Evolutionary conservation across 2,329 filamentous ascomycete species (phyloP).

Genomic region (Tolypocladium paradoxum): DNA sequence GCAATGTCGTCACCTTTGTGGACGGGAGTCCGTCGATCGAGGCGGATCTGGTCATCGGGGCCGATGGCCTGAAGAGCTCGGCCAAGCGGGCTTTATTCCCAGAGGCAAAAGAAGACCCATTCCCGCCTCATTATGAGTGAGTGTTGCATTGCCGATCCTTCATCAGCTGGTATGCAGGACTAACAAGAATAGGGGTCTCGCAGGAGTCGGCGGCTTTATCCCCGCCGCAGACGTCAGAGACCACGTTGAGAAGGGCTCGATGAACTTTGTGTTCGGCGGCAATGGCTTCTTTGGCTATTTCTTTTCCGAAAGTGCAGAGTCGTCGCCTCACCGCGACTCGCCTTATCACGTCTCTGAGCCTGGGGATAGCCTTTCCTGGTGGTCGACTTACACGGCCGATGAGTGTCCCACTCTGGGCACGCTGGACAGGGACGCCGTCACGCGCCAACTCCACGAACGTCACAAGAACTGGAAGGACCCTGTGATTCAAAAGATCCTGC

Average conservation of each 20-base stretch:
- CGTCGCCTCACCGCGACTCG: conserved; percentile 7
- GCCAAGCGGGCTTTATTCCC: conserved; percentile 12
- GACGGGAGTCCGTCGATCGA: conserved; percentile 11
- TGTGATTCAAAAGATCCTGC: conserved; percentile 7
- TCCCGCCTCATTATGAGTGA: conserved; percentile 14
- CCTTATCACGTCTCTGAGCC: conserved; percentile 8
- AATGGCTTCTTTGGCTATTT: conserved; percentile 14
- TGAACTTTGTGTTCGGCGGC: conserved; percentile 11
- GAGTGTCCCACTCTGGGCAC: conserved; percentile 6
- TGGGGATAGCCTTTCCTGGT: conserved; percentile 9
- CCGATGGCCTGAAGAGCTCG: conserved; percentile 12
- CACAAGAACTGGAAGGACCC: conserved; percentile 10
- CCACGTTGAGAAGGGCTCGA: conserved; percentile 9
- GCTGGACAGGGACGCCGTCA: conserved; percentile 8
- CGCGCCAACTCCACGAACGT: conserved; percentile 7
- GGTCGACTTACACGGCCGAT: conserved; percentile 9
- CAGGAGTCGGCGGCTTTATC: conserved; percentile 11
- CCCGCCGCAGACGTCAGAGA: conserved; percentile 5
- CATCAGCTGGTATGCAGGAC: background rate
- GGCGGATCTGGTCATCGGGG: conserved; percentile 14
- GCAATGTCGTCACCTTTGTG: conserved; percentile 10
- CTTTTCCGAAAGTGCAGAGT: conserved; percentile 5
- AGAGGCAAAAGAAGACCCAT: conserved; percentile 9
- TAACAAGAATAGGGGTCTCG: conserved; percentile 5
- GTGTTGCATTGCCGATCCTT: background rate